phyloP scores from a whole-genome alignment of 164 flowering plant species.

The Sedum album region DNA sequence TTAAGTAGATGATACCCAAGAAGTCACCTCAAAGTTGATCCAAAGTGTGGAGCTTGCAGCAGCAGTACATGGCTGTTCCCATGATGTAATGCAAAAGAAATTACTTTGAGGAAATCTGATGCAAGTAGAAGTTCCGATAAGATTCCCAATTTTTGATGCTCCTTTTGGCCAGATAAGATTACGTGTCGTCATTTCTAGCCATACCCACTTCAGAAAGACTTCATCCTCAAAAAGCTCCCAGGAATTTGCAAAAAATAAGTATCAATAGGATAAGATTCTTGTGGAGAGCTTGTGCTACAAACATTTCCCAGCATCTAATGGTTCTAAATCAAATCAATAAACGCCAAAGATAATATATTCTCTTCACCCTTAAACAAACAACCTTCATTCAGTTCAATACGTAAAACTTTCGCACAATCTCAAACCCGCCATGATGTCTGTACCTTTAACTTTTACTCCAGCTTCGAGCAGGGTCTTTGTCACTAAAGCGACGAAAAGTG shows the following conservation, averaged over 20 bases:
- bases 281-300: conserved; percentile 50
- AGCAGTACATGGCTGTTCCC: no score
- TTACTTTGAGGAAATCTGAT: no score
- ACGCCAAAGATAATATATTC: not conserved
- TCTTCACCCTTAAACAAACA: no score
- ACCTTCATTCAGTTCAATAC: no score
- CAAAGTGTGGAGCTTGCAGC: no score
- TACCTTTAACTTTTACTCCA: conserved; percentile 31
- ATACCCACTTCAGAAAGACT: not conserved
- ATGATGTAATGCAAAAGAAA: no score
- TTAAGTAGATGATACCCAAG: no score
- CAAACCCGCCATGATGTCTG: conserved; percentile 41
- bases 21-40: no score
- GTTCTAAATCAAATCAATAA: not conserved
- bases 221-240: no score
- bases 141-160: not conserved
- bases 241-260: not conserved
- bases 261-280: conserved; percentile 21
- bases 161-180: not conserved
- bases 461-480: conserved; percentile 39
- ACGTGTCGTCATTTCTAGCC: not conserved
- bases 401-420: not conserved
- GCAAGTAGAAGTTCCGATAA: not conserved
- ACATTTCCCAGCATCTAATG: conserved; percentile 11
- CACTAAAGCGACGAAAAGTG: conserved; percentile 46